phyloP scores from a whole-genome alignment of 1,284 basidiomycete species.

The Marasmius oreades region DNA sequence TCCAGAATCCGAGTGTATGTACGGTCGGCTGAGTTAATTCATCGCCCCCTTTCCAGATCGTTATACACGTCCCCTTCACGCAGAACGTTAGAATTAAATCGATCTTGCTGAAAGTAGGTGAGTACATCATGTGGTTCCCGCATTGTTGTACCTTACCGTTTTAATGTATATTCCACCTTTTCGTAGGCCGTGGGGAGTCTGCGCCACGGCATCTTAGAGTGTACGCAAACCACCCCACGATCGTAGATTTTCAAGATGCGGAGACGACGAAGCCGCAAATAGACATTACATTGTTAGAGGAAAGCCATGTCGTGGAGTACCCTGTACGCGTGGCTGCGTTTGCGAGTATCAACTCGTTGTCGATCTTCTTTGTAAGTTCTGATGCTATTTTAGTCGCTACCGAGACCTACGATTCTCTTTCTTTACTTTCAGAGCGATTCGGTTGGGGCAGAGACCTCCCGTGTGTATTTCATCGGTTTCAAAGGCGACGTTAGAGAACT shows the following conservation, averaged over 20 bases:
- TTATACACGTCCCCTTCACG: constrained; percentile 77
- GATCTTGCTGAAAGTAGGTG: constrained; percentile 71
- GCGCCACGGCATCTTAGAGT: constrained; percentile 65
- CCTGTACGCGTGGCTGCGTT: constrained; percentile 74
- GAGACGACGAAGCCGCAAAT: constrained; percentile 66
- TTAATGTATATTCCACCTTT: constrained; percentile 13
- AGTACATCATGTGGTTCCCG: constrained; percentile 14
- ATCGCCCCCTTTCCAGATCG: constrained; percentile 43
- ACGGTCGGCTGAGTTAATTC: constrained; percentile 3
- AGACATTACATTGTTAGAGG: constrained; percentile 67
- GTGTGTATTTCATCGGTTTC: constrained; percentile 79
- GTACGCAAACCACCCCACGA: constrained; percentile 66
- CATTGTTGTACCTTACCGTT: constrained; percentile 1
- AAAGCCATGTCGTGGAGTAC: constrained; percentile 67
- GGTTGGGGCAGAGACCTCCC: constrained; percentile 55
- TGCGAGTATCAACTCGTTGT: constrained; percentile 67
- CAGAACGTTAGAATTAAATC: constrained; percentile 74
- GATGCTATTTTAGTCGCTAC: constrained; percentile 1
- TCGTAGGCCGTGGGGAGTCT: constrained; percentile 63
- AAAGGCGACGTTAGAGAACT: constrained; percentile 64
- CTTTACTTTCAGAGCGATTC: constrained; percentile 54
- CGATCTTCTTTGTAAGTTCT: constrained; percentile 71
- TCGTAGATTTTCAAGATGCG: constrained; percentile 72
- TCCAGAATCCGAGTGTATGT: not conserved
- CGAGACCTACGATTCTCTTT: not conserved